These are phyloP conservation scores for Candida mattraensis DNA, from an alignment of 805 yeast species.

Conservation along the genomic window DNA sequence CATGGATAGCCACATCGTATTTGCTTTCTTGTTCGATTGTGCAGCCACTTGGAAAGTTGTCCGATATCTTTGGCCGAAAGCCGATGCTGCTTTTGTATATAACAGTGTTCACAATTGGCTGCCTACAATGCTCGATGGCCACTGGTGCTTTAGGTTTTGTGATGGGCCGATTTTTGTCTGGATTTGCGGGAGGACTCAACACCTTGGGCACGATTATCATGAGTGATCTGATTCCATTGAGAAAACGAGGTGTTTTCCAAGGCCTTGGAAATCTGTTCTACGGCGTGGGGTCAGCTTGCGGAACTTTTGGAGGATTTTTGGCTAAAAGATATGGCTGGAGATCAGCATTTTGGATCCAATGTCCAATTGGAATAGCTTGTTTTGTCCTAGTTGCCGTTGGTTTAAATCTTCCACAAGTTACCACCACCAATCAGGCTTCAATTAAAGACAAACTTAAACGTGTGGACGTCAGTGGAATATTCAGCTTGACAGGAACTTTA, in stretches of 20 bases:
- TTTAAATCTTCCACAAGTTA: constrained; percentile 45
- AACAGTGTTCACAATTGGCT: constrained; percentile 55
- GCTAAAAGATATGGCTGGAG: constrained; percentile 66
- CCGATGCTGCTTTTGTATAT: constrained; percentile 51
- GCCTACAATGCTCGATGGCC: constrained; percentile 54
- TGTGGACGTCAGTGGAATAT: constrained; percentile 50
- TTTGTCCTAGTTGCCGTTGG: constrained; percentile 40
- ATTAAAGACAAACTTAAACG: constrained; percentile 45
- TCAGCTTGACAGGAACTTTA: constrained; percentile 33
- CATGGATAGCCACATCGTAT: constrained; percentile 77
- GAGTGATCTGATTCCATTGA: constrained; percentile 76
- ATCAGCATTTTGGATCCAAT: constrained; percentile 54
- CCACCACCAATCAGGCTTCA: constrained; percentile 29
- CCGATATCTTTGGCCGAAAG: constrained; percentile 72
- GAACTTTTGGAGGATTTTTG: constrained; percentile 59
- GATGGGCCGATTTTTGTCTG: constrained; percentile 67
- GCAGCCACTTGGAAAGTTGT: constrained; percentile 71
- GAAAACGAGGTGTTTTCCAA: constrained; percentile 81
- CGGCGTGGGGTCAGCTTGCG: constrained; percentile 75
- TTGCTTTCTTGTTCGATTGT: constrained; percentile 67
- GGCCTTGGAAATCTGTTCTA: constrained; percentile 80
- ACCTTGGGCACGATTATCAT: constrained; percentile 74
- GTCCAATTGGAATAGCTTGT: constrained; percentile 45
- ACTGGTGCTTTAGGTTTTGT: constrained; percentile 48
- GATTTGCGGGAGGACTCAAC: constrained; percentile 89